Base-by-base conservation (phyloP, 208 protist species). In the Leishmania tropica region DNA sequence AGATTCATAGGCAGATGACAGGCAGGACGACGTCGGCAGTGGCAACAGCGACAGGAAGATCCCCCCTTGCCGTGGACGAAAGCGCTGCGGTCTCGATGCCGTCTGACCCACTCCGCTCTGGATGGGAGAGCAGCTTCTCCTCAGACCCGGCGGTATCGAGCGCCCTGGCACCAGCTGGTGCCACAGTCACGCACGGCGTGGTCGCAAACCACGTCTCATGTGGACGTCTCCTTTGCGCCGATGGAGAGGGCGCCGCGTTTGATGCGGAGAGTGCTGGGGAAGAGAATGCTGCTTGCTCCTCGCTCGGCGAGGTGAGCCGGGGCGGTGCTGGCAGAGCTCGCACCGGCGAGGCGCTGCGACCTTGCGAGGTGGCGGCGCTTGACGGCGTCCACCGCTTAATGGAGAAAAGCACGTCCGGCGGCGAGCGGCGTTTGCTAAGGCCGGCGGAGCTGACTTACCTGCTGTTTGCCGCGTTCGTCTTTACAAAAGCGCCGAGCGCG, bases 381-480 rank as follows among this genome's bases (percentile, higher is more conserved):
- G 80, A 60, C 28, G 31, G 73, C 40, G 47, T 80, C 3, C 15
- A 64, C 15, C 40, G 21, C 21, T 51, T 84, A 40, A 13, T 84
- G 35, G 17, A 53, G 65, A 51, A 79, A 48, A 75, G 19, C 13
- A 42, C 1, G 21, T 1, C 3, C 4, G 31, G 13, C 24, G 0
- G 68, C 54, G 1, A 47, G 35, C 67, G 31, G 65, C 58, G 64
- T 0, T 11, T 19, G 7, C 51, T 77, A 24, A 79, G 65, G 37
- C 37, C 53, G 8, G 56, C 47, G n/a, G 87, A 93, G 60, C 64
- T 88, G 70, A 83, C 81, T 28, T 92, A 91, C 72, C 73, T 95
- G 77, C 78, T 96, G 5, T 84, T 96, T 60, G 84, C 85, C 13
- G 86, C 83, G 24, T 92, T 94, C 81, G 75, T 93, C 31, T 75